Conservation (phyloP, 1,139 yeast species). For the Arxiozyma bovina region DNA sequence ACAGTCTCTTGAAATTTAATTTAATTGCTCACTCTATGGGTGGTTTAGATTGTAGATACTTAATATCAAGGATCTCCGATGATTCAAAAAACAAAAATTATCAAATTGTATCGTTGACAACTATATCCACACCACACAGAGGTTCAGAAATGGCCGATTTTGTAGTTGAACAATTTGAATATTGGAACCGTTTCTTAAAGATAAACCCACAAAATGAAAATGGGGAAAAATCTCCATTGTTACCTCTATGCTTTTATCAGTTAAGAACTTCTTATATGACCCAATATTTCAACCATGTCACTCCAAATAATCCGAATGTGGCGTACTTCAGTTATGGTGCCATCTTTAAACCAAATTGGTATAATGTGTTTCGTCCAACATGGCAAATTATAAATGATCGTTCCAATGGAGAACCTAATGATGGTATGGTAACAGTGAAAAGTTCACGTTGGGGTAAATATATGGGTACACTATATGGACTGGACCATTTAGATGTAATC, state of each 20-base stretch:
- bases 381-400: conserved; percentile 48
- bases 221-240: neutral
- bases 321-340: conserved; percentile 82
- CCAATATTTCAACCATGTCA: conserved; percentile 42
- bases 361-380: conserved; percentile 51
- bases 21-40: conserved; percentile 94
- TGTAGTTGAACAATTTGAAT: conserved; percentile 35
- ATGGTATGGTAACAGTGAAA: conserved; percentile 74
- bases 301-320: conserved; percentile 52
- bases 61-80: conserved; percentile 47
- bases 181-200: conserved; percentile 12
- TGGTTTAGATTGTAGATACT: conserved; percentile 73
- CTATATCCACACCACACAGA: conserved; percentile 79
- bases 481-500: conserved; percentile 78
- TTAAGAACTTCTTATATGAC: conserved; percentile 50
- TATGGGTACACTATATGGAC: conserved; percentile 65
- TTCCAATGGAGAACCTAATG: conserved; percentile 51
- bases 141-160: conserved; percentile 83
- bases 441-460: conserved; percentile 82
- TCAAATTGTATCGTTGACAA: conserved; percentile 62
- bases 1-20: conserved; percentile 45
- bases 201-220: conserved; percentile 6
- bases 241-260: conserved; percentile 48
- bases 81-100: conserved; percentile 33
- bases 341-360: conserved; percentile 52